Percentiles rank a stretch among this genome's conserved stretches.
These are phyloP conservation scores for Neocucurbitaria cava DNA, from an alignment of 2,329 filamentous ascomycete species.

Conservation along the genomic window DNA sequence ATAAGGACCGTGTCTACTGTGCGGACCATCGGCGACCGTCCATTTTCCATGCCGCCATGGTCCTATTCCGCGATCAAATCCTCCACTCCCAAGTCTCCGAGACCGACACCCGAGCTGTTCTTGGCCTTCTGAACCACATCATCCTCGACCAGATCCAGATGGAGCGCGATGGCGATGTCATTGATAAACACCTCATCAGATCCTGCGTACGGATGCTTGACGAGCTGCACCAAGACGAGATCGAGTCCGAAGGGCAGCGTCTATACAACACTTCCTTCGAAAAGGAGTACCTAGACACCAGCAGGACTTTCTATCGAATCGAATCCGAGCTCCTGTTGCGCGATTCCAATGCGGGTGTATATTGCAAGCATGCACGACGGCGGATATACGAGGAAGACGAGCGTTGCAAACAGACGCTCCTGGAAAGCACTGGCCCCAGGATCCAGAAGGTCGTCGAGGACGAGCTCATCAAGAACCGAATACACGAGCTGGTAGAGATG, in stretches of 20 bases:
- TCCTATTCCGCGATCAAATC: slow-evolving; percentile 86
- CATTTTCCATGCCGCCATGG: slow-evolving; percentile 85
- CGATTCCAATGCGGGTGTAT: slow-evolving; percentile 80
- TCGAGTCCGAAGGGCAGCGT: slow-evolving; percentile 78
- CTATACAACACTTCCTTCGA: slow-evolving; percentile 88
- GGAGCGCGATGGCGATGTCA: slow-evolving; percentile 88
- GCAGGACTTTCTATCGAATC: slow-evolving; percentile 73
- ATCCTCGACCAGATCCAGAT: slow-evolving; percentile 90
- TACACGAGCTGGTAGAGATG: slow-evolving; percentile 82
- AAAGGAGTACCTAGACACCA: slow-evolving; percentile 74
- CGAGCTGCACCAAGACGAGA: slow-evolving; percentile 80
- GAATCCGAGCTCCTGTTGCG: slow-evolving; percentile 79
- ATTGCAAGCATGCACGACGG: slow-evolving; percentile 76
- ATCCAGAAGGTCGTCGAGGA: slow-evolving; percentile 80
- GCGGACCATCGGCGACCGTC: slow-evolving; percentile 75
- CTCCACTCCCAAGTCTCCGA: slow-evolving; percentile 64
- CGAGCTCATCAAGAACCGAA: slow-evolving; percentile 77
- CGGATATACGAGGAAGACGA: slow-evolving; percentile 82
- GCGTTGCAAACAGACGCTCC: slow-evolving; percentile 82
- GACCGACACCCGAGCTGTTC: slow-evolving; percentile 61
- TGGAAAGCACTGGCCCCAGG: slow-evolving; percentile 72
- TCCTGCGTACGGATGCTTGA: slow-evolving; percentile 91
- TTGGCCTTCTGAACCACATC: slow-evolving; percentile 78
- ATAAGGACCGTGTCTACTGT: slow-evolving; percentile 79
- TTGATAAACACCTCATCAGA: slow-evolving; percentile 82